Evolutionary conservation across 148 eudicot genomes (phyloP), one percentile per base, ranked within the genome.

Genomic region (Camellia lanceoleosa): DNA sequence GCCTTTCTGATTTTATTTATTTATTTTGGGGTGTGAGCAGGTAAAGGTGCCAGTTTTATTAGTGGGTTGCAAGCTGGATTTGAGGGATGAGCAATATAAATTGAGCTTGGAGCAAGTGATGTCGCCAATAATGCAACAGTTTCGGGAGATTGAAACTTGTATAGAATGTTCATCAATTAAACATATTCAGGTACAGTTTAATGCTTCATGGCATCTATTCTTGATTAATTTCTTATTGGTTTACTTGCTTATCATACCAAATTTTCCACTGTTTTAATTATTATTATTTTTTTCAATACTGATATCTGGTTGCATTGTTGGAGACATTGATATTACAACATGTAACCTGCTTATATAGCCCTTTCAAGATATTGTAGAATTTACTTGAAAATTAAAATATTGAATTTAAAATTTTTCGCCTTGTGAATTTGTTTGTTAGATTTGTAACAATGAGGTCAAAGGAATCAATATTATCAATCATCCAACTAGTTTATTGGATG

Each of bases 131-230:
- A 94, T 91, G 98, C 97, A 94, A 79, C 93, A 92, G 79, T 94
- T 91, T 85, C 92, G 95, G 77, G 98, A 94, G 89, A 94, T 94
- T 85, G 98, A 94, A 81, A 94, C 97, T 63, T 94, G 97, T 79
- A 92, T 92, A 30, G 98, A 94, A 74, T 94, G 98, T 75, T 94
- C 98, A 10, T 92, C 98, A 59, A 78, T 56, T 44, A 92, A 84
- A 75, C 89, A 84, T 77, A 94, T 94, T 81, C 98, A 94, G 95
- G 98, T 90, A 83, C 79, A 58, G 23, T 62, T 58, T 68, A 62
- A 15, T 2, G 19, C 38, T 20, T 44, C 49, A 68, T 60, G 13
- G 42, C 18, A 2, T 15, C 5, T n/a, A 52, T 38, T 13, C 43
- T 3, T 8, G 65, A 20, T 60, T 5, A 18, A 12, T 43, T 59